Conservation (phyloP, 371 early-diverging fungal genomes). For the Amoeboaphelidium occidentale region DNA sequence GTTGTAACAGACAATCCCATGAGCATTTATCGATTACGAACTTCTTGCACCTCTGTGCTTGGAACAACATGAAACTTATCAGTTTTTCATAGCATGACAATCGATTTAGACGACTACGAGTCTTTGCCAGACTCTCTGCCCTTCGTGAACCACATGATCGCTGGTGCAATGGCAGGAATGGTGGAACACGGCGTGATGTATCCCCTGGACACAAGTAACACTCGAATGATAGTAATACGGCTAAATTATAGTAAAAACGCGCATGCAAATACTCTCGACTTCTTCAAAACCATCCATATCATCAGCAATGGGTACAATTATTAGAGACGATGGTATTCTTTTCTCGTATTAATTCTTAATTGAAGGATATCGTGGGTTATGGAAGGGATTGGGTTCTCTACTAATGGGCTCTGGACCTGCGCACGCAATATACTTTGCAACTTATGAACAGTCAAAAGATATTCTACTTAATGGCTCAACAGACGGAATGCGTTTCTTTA, state of each 20-base stretch:
- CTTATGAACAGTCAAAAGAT: conserved; percentile 70
- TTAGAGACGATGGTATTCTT: too few species aligned
- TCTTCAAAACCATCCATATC: conserved; percentile 28
- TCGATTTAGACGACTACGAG: too few species aligned
- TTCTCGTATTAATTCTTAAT: too few species aligned
- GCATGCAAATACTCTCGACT: conserved; percentile 55
- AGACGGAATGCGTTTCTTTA: conserved; percentile 1
- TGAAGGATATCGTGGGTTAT: conserved; percentile 46
- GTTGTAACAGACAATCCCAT: too few species aligned
- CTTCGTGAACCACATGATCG: conserved; percentile 36
- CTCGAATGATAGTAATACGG: too few species aligned
- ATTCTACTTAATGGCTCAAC: conserved; percentile 34
- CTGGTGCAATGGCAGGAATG: conserved; percentile 88
- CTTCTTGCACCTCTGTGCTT: too few species aligned
- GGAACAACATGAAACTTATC: too few species aligned
- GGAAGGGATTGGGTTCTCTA: conserved; percentile 78
- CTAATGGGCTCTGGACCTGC: conserved; percentile 84
- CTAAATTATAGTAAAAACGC: conserved; percentile 37
- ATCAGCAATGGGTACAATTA: too few species aligned
- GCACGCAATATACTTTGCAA: conserved; percentile 83
- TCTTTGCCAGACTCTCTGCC: too few species aligned
- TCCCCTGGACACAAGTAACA: conserved; percentile 84
- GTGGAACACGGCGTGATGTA: conserved; percentile 86
- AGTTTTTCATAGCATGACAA: too few species aligned
- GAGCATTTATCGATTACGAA: too few species aligned